phyloP scores from a whole-genome alignment of 1,284 basidiomycete genomes.

The Marasmius oreades region DNA sequence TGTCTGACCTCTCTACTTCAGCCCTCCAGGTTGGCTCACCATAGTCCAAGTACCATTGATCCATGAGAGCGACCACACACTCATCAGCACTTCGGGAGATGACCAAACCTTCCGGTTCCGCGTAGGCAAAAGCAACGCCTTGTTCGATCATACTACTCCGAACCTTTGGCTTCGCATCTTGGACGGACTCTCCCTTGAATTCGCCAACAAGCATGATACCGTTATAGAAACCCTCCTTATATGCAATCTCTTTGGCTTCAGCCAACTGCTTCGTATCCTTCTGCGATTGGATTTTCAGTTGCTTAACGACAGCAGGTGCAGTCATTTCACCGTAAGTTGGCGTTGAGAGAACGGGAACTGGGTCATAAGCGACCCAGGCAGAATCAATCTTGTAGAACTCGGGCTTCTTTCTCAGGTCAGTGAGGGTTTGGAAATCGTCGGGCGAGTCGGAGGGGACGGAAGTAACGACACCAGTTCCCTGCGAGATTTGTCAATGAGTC shows the following conservation, averaged over 20 bases:
- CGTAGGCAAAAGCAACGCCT: slow-evolving; percentile 85
- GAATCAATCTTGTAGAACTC: slow-evolving; percentile 96
- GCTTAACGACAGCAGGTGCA: slow-evolving; percentile 83
- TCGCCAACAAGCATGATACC: slow-evolving; percentile 90
- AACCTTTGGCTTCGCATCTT: slow-evolving; percentile 91
- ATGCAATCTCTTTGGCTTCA: slow-evolving; percentile 97
- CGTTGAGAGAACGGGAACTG: slow-evolving; percentile 86
- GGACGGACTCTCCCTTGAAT: slow-evolving; percentile 84
- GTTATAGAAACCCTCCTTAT: slow-evolving; percentile 98
- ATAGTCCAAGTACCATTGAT: slow-evolving; percentile 99
- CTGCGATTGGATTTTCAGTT: slow-evolving; percentile 94
- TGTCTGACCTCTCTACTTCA: slow-evolving; percentile 65
- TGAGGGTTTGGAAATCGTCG: slow-evolving; percentile 91
- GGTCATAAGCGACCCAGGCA: slow-evolving; percentile 83
- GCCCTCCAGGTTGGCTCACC: slow-evolving; percentile 89
- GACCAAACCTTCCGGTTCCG: slow-evolving; percentile 93
- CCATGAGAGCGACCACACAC: slow-evolving; percentile 96
- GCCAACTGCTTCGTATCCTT: slow-evolving; percentile 92
- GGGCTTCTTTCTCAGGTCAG: slow-evolving; percentile 95
- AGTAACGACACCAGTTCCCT: slow-evolving; percentile 98
- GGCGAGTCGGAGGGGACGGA: slow-evolving; percentile 99
- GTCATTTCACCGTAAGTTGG: slow-evolving; percentile 91
- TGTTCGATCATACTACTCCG: slow-evolving; percentile 80
- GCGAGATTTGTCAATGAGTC: slow-evolving; percentile 5
- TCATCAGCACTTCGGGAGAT: slow-evolving; percentile 91